Percentiles rank a stretch among this genome's conserved stretches.
These are phyloP conservation scores for Heterobasidion annosum DNA, from an alignment of 1,284 basidiomycete species.

Conservation along the genomic window DNA sequence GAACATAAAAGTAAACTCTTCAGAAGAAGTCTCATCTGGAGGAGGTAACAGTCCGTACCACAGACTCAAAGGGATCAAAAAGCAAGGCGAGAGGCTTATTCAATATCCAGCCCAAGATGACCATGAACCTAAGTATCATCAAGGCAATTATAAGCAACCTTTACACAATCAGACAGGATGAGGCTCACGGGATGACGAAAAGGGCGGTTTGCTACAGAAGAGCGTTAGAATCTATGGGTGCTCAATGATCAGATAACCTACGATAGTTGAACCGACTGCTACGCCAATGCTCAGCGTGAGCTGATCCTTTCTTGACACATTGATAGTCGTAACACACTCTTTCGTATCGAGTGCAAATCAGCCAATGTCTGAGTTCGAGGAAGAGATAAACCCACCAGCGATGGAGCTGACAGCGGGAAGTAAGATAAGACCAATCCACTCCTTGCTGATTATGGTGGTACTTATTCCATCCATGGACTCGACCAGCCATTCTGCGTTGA, in stretches of 20 bases:
- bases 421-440: slow-evolving; percentile 81
- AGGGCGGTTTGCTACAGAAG: slow-evolving; percentile 72
- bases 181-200: slow-evolving; percentile 71
- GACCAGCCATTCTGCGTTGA: slow-evolving; percentile 80
- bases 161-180: slow-evolving; percentile 16
- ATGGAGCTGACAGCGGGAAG: slow-evolving; percentile 81
- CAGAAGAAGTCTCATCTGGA: not conserved
- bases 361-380: not conserved
- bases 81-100: slow-evolving; percentile 64
- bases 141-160: slow-evolving; percentile 1
- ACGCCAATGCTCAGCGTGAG: slow-evolving; percentile 71
- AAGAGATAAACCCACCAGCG: slow-evolving; percentile 36
- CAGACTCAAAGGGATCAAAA: slow-evolving; percentile 77
- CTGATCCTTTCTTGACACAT: slow-evolving; percentile 75
- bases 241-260: slow-evolving; percentile 25
- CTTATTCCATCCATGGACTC: slow-evolving; percentile 69
- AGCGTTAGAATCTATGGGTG: no score
- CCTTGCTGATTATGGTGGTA: slow-evolving; percentile 46
- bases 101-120: slow-evolving; percentile 58
- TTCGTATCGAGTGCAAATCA: not conserved
- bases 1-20: not conserved
- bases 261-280: slow-evolving; percentile 85
- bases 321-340: slow-evolving; percentile 73
- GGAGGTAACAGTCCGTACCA: slow-evolving; percentile 24
- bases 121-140: slow-evolving; percentile 34